phyloP scores from a whole-genome alignment of 2,329 filamentous ascomycete genomes.

The Botryotinia narcissicola region DNA sequence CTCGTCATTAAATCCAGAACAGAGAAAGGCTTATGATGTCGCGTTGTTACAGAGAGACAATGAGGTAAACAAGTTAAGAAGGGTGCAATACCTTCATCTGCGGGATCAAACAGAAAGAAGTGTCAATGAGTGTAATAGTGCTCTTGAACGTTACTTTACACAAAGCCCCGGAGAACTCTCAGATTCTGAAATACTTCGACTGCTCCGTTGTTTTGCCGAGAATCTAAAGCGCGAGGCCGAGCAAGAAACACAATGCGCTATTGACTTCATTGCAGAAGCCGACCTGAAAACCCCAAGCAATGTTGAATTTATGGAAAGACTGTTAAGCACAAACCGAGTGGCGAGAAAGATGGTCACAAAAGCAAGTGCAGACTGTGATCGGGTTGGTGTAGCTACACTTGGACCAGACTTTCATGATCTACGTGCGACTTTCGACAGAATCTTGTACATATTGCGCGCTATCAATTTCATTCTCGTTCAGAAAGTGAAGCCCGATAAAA shows the following conservation, averaged over 20 bases:
- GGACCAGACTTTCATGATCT: not conserved
- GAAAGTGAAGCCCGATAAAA: not conserved
- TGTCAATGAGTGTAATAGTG: not conserved
- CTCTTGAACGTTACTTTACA: not conserved
- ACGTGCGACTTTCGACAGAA: not conserved
- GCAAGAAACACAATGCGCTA: constrained; percentile 2
- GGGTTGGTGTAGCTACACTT: not conserved
- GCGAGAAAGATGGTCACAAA: not conserved
- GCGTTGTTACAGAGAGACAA: not conserved
- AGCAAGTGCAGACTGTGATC: not conserved
- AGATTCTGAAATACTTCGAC: not conserved
- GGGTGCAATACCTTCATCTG: not conserved
- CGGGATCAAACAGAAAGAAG: not conserved
- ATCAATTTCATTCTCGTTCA: not conserved
- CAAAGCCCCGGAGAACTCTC: not conserved
- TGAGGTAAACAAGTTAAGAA: not conserved
- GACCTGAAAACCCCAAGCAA: not conserved
- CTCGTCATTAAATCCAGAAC: not conserved
- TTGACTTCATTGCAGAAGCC: not conserved
- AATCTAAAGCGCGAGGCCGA: not conserved
- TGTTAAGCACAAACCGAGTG: not conserved
- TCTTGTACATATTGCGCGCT: not conserved
- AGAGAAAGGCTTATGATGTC: not conserved
- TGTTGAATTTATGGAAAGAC: not conserved
- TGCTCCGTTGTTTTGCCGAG: not conserved